A percentile compares a stretch with the other conserved stretches of the same genome.
These are phyloP conservation scores for Colletotrichum theobromicola DNA, from an alignment of 2,329 filamentous ascomycete genomes.

Conservation along the genomic window DNA sequence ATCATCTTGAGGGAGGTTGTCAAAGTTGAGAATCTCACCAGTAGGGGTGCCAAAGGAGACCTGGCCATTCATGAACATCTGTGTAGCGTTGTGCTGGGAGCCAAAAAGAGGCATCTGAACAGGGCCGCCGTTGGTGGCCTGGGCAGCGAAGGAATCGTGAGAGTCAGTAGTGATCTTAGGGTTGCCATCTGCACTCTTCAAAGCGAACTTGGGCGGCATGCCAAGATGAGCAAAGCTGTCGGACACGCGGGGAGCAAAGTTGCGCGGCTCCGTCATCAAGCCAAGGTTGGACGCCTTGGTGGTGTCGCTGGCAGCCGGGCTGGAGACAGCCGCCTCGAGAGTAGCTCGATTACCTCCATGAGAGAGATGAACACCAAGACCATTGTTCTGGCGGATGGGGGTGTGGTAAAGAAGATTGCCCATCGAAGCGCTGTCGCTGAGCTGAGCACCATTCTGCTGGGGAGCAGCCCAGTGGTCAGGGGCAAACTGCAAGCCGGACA, in stretches of 20 bases:
- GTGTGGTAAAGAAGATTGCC: neutral
- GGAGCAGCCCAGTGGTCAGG: neutral
- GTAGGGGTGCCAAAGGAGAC: neutral
- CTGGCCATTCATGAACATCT: neutral
- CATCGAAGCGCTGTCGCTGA: conserved; percentile 11
- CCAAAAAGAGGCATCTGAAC: neutral
- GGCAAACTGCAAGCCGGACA: neutral
- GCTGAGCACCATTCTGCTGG: neutral
- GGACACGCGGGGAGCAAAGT: conserved; percentile 42
- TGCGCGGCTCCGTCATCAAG: conserved; percentile 44
- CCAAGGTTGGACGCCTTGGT: conserved; percentile 7
- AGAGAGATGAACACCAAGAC: neutral
- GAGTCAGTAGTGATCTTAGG: neutral
- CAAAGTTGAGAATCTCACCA: neutral
- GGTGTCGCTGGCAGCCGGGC: neutral
- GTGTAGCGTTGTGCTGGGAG: neutral
- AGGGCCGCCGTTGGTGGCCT: neutral
- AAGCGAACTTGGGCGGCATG: conserved; percentile 44
- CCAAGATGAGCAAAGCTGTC: conserved; percentile 27
- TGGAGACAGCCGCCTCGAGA: neutral
- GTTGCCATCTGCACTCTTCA: conserved; percentile 3
- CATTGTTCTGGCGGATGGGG: neutral
- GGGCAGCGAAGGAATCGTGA: conserved; percentile 1
- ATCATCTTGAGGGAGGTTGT: neutral
- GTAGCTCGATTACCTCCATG: neutral